These are phyloP conservation scores for Lithohypha guttulata DNA, from an alignment of 2,329 filamentous ascomycete species.

Conservation along the genomic window DNA sequence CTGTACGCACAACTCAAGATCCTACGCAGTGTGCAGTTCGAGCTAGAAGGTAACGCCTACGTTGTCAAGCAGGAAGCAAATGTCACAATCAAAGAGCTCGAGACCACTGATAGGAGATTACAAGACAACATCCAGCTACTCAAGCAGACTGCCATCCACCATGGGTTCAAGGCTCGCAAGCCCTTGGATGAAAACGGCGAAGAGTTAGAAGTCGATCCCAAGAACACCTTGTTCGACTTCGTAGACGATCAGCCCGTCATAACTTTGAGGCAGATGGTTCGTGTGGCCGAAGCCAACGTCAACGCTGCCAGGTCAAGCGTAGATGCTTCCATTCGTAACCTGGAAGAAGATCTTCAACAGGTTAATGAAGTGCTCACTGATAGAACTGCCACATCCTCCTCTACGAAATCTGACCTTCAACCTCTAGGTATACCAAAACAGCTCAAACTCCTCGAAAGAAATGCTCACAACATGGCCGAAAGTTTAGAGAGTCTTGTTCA, in stretches of 20 bases:
- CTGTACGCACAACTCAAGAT: conserved; percentile 42
- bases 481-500: conserved; percentile 68
- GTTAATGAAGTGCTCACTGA: conserved; percentile 47
- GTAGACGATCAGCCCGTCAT: conserved; percentile 54
- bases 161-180: conserved; percentile 39
- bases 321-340: conserved; percentile 47
- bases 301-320: conserved; percentile 50
- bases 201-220: conserved; percentile 13
- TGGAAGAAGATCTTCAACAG: conserved; percentile 60
- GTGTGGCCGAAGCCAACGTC: conserved; percentile 50
- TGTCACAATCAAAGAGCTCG: conserved; percentile 44
- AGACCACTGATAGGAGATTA: conserved; percentile 48
- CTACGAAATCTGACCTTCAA: conserved; percentile 25
- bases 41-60: conserved; percentile 34
- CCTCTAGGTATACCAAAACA: conserved; percentile 40
- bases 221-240: conserved; percentile 54
- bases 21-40: conserved; percentile 33
- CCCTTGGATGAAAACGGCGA: background rate
- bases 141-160: conserved; percentile 47
- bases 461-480: conserved; percentile 73
- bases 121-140: conserved; percentile 45
- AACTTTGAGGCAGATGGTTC: conserved; percentile 45
- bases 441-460: conserved; percentile 54
- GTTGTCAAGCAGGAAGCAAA: conserved; percentile 35
- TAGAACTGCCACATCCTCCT: conserved; percentile 13